These are phyloP conservation scores for Cladochytrium replicatum DNA, from an alignment of 192 early-diverging fungal genomes.

Conservation along the genomic window DNA sequence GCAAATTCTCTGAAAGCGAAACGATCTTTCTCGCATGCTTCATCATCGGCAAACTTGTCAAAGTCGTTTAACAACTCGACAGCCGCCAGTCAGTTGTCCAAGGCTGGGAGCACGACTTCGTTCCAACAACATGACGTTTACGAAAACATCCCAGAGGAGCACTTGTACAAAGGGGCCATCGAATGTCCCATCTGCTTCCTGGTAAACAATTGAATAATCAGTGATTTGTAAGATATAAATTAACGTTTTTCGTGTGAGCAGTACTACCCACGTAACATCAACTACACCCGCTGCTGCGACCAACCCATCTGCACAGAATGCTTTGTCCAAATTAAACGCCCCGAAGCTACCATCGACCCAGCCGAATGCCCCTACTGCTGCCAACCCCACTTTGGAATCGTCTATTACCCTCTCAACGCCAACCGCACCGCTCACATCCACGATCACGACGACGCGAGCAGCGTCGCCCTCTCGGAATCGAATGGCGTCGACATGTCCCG, in stretches of 20 bases:
- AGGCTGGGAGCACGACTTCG: too few species aligned
- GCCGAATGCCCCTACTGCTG: conserved; percentile 84
- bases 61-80: neutral
- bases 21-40: neutral
- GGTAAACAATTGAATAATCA: conserved; percentile 34
- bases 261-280: conserved; percentile 88
- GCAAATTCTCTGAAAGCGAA: neutral
- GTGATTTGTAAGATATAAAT: neutral
- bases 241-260: conserved; percentile 17
- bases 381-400: conserved; percentile 70
- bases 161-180: conserved; percentile 39
- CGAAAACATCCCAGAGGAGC: conserved; percentile 5
- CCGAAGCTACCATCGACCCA: conserved; percentile 52
- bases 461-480: neutral
- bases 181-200: conserved; percentile 95
- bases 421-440: conserved; percentile 11
- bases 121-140: neutral
- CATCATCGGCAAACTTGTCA: neutral
- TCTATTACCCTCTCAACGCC: conserved; percentile 43
- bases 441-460: neutral
- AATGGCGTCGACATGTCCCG: too few species aligned
- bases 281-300: conserved; percentile 86
- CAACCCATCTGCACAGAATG: conserved; percentile 96
- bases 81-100: neutral
- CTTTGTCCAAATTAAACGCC: conserved; percentile 90